These are phyloP conservation scores for Chaetomium cochliodes DNA, from an alignment of 495 filamentous ascomycete genomes.

Conservation along the genomic window DNA sequence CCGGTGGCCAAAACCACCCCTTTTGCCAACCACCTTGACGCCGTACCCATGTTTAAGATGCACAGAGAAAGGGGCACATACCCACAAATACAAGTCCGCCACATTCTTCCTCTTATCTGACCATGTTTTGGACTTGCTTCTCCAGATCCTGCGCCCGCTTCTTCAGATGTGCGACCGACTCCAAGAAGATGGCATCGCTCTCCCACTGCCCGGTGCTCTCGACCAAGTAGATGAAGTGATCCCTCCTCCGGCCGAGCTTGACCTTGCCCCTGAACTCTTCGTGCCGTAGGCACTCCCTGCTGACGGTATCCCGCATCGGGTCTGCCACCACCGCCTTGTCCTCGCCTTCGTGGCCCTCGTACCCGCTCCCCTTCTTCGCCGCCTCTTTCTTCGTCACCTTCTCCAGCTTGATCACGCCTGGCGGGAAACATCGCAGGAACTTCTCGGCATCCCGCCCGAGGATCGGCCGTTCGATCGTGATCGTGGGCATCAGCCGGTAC, in stretches of 20 bases:
- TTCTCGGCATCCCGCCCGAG: slow-evolving; percentile 82
- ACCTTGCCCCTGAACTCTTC: slow-evolving; percentile 94
- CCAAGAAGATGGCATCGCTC: slow-evolving; percentile 86
- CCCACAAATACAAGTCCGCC: neutral
- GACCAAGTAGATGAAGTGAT: slow-evolving; percentile 96
- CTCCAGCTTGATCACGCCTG: slow-evolving; percentile 81
- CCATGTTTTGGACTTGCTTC: slow-evolving; percentile 52
- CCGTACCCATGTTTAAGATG: slow-evolving; percentile 29
- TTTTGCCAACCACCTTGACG: slow-evolving; percentile 29
- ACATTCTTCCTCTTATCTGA: slow-evolving; percentile 30
- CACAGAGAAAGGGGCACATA: slow-evolving; percentile 22
- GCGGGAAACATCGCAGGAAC: slow-evolving; percentile 86
- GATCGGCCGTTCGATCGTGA: slow-evolving; percentile 78
- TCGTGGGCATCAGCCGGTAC: slow-evolving; percentile 86
- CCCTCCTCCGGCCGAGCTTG: slow-evolving; percentile 79
- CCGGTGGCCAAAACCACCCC: slow-evolving; percentile 18
- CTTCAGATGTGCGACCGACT: slow-evolving; percentile 80
- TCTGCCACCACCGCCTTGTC: slow-evolving; percentile 82
- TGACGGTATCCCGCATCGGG: slow-evolving; percentile 87
- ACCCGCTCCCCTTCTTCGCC: slow-evolving; percentile 57
- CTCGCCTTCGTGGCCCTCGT: slow-evolving; percentile 70
- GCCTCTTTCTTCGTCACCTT: slow-evolving; percentile 68
- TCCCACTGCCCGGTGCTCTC: slow-evolving; percentile 94
- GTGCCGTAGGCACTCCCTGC: slow-evolving; percentile 86
- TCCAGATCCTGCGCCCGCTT: slow-evolving; percentile 57